These are phyloP conservation scores for Coix lacrymajobi DNA, from an alignment of 176 grass and related monocot species.

Conservation along the genomic window DNA sequence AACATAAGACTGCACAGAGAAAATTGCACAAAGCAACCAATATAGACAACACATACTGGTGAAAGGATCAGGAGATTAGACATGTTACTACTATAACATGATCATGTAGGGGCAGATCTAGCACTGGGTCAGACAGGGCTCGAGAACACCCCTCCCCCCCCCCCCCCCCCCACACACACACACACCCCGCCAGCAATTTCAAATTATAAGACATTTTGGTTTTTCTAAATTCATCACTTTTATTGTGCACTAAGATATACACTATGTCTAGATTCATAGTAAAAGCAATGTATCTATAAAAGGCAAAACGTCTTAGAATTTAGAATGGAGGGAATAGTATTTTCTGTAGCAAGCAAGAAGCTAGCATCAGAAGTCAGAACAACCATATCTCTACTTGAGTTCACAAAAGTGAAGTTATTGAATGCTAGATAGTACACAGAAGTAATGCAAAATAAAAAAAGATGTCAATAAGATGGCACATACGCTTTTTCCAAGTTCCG, in stretches of 20 bases:
- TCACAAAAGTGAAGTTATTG: slow-evolving; percentile 11
- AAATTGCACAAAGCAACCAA: neutral
- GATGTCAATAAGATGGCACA: slow-evolving; percentile 35
- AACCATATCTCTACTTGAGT: neutral
- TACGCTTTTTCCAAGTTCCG: slow-evolving; percentile 72
- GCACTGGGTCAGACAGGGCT: too few species aligned
- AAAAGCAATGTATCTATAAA: too few species aligned
- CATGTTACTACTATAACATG: slow-evolving; percentile 2
- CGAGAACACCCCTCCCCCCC: too few species aligned
- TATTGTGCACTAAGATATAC: too few species aligned
- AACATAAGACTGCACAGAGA: neutral
- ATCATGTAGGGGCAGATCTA: too few species aligned
- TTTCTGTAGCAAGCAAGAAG: neutral
- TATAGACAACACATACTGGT: neutral
- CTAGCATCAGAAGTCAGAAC: slow-evolving; percentile 18
- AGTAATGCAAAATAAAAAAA: slow-evolving; percentile 14
- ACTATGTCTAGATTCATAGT: too few species aligned
- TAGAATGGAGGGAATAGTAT: too few species aligned
- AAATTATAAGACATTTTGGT: too few species aligned
- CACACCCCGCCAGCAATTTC: too few species aligned
- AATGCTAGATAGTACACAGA: neutral
- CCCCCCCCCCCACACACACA: too few species aligned
- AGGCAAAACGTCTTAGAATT: too few species aligned
- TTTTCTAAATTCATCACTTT: too few species aligned
- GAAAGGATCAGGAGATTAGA: neutral